A percentile compares a stretch with the other conserved stretches of the same genome.
These are phyloP conservation scores for Mycena epipterygia DNA, from an alignment of 768 basidiomycete species.

Conservation along the genomic window DNA sequence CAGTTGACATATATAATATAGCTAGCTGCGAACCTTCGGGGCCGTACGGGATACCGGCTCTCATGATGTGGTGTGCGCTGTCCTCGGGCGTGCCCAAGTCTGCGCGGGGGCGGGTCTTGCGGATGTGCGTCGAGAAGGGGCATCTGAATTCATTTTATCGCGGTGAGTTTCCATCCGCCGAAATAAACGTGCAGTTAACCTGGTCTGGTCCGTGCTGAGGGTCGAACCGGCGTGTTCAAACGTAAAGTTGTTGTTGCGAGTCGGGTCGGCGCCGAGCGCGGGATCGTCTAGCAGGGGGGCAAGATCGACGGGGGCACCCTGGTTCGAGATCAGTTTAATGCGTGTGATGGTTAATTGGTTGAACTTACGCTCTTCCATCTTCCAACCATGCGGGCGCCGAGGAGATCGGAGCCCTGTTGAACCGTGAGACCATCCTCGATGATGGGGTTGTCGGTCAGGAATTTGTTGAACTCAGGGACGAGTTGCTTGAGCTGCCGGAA, in stretches of 20 bases:
- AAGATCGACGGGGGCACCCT: constrained; percentile 28
- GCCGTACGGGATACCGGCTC: constrained; percentile 54
- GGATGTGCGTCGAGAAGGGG: constrained; percentile 29
- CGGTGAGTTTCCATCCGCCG: background rate
- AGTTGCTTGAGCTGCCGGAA: constrained; percentile 41
- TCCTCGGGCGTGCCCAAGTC: constrained; percentile 34
- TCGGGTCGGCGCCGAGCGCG: constrained; percentile 22
- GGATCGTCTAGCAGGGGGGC: constrained; percentile 23
- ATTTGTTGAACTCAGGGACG: constrained; percentile 54
- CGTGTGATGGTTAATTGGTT: background rate
- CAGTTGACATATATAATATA: background rate
- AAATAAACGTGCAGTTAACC: background rate
- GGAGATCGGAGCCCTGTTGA: constrained; percentile 60
- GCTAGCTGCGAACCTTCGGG: constrained; percentile 32
- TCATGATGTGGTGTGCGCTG: constrained; percentile 41
- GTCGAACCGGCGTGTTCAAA: background rate
- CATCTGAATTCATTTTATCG: background rate
- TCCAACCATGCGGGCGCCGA: constrained; percentile 66
- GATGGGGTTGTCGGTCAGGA: constrained; percentile 57
- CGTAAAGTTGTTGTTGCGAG: constrained; percentile 28
- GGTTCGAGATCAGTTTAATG: background rate
- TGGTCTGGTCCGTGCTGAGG: constrained; percentile 20
- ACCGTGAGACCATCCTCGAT: constrained; percentile 49
- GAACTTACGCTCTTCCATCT: constrained; percentile 66
- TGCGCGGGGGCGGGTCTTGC: constrained; percentile 43